Percentiles rank a stretch among this genome's conserved stretches.
These are phyloP conservation scores for Betula pendula DNA, from an alignment of 306 rosid species.

Conservation along the genomic window DNA sequence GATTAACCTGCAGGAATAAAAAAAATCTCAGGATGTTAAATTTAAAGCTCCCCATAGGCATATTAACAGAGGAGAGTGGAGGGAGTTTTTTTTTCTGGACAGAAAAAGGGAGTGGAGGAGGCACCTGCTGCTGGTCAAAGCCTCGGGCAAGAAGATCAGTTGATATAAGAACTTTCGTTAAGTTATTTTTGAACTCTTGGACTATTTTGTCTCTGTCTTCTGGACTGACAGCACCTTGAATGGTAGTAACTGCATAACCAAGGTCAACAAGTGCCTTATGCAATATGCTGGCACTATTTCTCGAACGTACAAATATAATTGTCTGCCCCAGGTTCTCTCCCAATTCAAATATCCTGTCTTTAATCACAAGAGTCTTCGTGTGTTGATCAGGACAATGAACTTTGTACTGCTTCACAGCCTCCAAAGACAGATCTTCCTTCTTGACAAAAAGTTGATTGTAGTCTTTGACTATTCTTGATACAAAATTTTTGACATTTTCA, in stretches of 20 bases:
- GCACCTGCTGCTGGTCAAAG: slow-evolving; percentile 89
- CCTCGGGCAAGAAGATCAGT: slow-evolving; percentile 85
- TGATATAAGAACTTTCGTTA: slow-evolving; percentile 82
- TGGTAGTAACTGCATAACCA: slow-evolving; percentile 73
- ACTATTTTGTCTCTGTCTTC: slow-evolving; percentile 80
- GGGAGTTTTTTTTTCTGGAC: too few relatives aligned
- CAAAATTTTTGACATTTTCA: slow-evolving; percentile 73
- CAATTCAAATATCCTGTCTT: slow-evolving; percentile 64
- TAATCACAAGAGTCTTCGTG: slow-evolving; percentile 58
- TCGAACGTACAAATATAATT: slow-evolving; percentile 74
- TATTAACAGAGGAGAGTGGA: background rate
- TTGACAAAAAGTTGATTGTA: slow-evolving; percentile 79
- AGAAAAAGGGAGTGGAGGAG: background rate
- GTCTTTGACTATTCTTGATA: slow-evolving; percentile 57
- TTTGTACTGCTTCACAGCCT: slow-evolving; percentile 80
- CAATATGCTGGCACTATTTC: slow-evolving; percentile 64
- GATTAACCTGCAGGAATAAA: slow-evolving; percentile 50
- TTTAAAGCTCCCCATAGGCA: background rate
- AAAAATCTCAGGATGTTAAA: slow-evolving; percentile 17
- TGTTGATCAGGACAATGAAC: slow-evolving; percentile 70
- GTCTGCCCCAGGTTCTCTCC: slow-evolving; percentile 93
- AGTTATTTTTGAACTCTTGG: slow-evolving; percentile 77
- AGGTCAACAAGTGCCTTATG: slow-evolving; percentile 53
- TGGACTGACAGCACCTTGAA: slow-evolving; percentile 63
- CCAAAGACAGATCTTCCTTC: slow-evolving; percentile 82